Evolutionary conservation across 2,329 filamentous ascomycete genomes (phyloP), one percentile per base, ranked within the genome.

Genomic region (Stagonosporopsis vannaccii): DNA sequence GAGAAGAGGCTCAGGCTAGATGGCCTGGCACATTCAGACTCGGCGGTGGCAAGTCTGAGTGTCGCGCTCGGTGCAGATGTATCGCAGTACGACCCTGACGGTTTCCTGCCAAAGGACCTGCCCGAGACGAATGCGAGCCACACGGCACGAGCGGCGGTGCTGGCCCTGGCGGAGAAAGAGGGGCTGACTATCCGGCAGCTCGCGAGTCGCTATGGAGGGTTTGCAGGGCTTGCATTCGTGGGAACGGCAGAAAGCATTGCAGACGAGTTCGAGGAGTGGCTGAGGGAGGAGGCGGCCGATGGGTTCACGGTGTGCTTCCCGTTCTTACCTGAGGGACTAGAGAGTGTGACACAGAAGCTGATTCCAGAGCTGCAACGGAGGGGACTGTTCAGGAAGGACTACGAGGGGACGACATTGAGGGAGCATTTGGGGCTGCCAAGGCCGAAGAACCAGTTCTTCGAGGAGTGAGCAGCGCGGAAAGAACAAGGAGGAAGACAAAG

Each of bases 161-260:
- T 67, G 13, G 55, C 51, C 7, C 57, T 63, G 13, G 63, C 58
- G 2, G 53, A 65, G 6, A 82, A 84, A 12, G 76, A 81, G 1
- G 88, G 87, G 65, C 90, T 88, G 87, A 90, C 88, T 1, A 89
- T 90, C 70, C 78, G 82, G 33, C 88, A 85, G 0, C 81, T 90
- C 4, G 88, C 85, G 0, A 81, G 0, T 4, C 75, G 82, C 23
- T 82, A 82, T 0, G 56, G 85, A 2, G 81, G 89, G 62, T 85
- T 87, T 59, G 82, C 90, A 46, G 84, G 83, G 23, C 80, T 90
- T 6, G 87, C 88, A 6, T 71, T 85, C 84, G 46, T 66, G 72
- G 83, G 4, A 60, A 89, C 85, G 0, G 77, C 87, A 0, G 73
- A 80, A 19, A 82, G 84, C 57, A 86, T 90, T 1, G 88, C 87